phyloP scores from a whole-genome alignment of 306 rosid species.

The Vigna radiata region DNA sequence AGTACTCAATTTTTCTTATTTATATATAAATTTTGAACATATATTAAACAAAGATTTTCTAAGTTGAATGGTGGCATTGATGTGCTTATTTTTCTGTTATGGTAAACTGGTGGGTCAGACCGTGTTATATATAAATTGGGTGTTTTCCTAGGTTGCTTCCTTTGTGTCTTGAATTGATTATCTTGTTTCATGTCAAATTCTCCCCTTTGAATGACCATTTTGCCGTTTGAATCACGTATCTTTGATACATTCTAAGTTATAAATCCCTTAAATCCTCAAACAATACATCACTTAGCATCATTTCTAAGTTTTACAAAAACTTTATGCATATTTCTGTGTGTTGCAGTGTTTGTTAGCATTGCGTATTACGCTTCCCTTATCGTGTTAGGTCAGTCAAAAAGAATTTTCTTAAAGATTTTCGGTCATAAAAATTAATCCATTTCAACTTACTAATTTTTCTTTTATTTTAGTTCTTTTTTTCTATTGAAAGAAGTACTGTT shows the following conservation, averaged over 20 bases:
- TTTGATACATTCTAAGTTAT: slow-evolving; percentile 4
- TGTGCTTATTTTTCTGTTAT: neutral
- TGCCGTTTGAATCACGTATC: slow-evolving; percentile 19
- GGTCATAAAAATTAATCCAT: neutral
- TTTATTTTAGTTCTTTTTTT: too few species aligned
- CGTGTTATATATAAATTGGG: neutral
- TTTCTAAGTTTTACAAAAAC: neutral
- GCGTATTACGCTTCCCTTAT: too few species aligned
- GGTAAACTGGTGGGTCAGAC: neutral
- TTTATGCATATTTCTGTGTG: neutral
- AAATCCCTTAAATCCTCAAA: neutral
- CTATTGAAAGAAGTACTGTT: too few species aligned
- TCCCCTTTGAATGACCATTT: slow-evolving; percentile 3
- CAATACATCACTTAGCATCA: neutral
- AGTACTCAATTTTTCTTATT: too few species aligned
- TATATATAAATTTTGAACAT: too few species aligned
- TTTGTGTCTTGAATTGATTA: slow-evolving; percentile 1
- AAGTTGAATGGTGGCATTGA: slow-evolving; percentile 6
- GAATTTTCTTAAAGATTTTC: neutral
- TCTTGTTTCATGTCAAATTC: slow-evolving; percentile 3
- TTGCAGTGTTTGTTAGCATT: neutral
- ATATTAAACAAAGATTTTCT: neutral
- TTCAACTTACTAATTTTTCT: neutral
- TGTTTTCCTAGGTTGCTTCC: slow-evolving; percentile 33
- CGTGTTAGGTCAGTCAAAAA: neutral